Evolutionary conservation across 2,329 filamentous ascomycete species (phyloP), one percentile per base, ranked within the genome.

Genomic region (Colletotrichum tropicicola): DNA sequence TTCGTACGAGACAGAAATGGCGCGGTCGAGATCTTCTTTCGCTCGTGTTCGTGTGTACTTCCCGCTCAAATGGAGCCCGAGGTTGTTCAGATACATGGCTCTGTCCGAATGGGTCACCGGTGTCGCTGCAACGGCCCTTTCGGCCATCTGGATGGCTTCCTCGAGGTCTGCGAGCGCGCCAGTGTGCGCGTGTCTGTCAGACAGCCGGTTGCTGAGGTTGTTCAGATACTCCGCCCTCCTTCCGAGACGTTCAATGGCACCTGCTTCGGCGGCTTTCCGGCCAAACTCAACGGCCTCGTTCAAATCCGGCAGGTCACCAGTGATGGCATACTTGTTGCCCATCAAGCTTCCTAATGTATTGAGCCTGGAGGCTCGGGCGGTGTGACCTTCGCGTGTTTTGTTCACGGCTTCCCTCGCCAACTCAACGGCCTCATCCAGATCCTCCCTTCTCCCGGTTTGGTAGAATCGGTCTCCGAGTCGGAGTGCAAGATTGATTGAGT

Each of bases 251-350:
- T 37, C 32, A 0, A 3, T 7, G 0, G 32, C 17, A 12, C 7
- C 15, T 0, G 0, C 9, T 0, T 39, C 0, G 0, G 32, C 52
- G 13, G 52, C 52, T 44, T 43, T 0, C 0, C 35, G 19, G 13
- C 35, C 25, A 23, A 28, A 2, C 3, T n/a, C 12, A 0, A 55
- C 44, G 2, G 37, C 39, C 39, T 32, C n/a, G n/a, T 55, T 37
- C 9, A 52, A 30, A 21, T 43, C 32, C 13, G 6, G 6, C 2
- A 48, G 15, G 6, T 13, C 15, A 6, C 45, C 15, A 30, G 45
- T 48, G 1, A 15, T 10, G 0, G 32, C n/a, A 8, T 52, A 52
- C 25, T 23, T 35, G 2, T n/a, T 23, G 21, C 21, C 21, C 13
- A 39, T 4, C 8, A 27, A n/a, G 19, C 23, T 52, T 25, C 48